phyloP scores from a whole-genome alignment of 2,329 filamentous ascomycete genomes.

The Arthrobotrys sinensis region DNA sequence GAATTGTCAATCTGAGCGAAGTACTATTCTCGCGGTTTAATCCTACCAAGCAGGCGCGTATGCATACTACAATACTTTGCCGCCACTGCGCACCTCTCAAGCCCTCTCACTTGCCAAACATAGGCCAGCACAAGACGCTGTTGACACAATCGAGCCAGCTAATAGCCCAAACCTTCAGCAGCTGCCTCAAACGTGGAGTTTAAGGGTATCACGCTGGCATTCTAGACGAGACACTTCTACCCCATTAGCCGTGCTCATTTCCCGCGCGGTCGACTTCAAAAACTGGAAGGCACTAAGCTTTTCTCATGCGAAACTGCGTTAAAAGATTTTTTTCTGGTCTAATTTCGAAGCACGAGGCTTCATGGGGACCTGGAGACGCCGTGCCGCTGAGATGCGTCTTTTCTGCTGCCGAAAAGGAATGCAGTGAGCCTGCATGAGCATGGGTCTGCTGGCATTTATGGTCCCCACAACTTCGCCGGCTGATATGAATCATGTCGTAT shows the following conservation, averaged over 20 bases:
- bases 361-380: constrained; percentile 44
- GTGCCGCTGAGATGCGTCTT: constrained; percentile 51
- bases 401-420: constrained; percentile 38
- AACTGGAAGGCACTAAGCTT: constrained; percentile 15
- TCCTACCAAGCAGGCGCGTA: constrained; percentile 12
- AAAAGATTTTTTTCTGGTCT: constrained; percentile 8
- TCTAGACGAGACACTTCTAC: constrained; percentile 26
- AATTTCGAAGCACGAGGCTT: neutral
- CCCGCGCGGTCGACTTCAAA: constrained; percentile 48
- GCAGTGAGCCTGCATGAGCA: constrained; percentile 20
- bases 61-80: constrained; percentile 20
- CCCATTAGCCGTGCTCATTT: constrained; percentile 33
- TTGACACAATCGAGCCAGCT: neutral
- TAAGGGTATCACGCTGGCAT: neutral
- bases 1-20: neutral
- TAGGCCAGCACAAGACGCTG: neutral
- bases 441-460: constrained; percentile 16
- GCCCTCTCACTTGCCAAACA: constrained; percentile 23
- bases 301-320: constrained; percentile 27
- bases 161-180: neutral
- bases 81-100: constrained; percentile 11
- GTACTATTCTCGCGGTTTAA: neutral
- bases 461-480: constrained; percentile 20
- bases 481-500: constrained; percentile 42
- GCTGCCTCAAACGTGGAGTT: neutral